Evolutionary conservation across 768 basidiomycete species (phyloP), one percentile per base, ranked within the genome.

Genomic region (Amanita subjunquillea): DNA sequence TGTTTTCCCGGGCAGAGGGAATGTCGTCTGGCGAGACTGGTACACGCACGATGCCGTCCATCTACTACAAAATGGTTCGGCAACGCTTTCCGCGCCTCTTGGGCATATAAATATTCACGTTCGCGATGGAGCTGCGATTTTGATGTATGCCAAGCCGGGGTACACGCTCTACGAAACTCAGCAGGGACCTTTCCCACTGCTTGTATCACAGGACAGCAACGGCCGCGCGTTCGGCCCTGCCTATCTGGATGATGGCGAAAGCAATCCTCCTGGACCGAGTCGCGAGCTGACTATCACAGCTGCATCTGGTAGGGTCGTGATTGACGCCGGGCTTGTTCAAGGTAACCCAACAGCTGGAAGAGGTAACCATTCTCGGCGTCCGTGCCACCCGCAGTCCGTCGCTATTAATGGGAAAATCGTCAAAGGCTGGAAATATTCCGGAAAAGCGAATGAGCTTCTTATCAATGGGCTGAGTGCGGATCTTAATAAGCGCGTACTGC

Each of bases 51-150:
- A 76, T 10, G 70, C 69, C 39, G 72, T 82, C 20, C 65, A 81
- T 20, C 65, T 71, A 15, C 62, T 65, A 1, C 36, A 65, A 2
- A 73, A 74, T 32, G 63, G 59, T 29, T 69, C 71, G 51, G 75
- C 73, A 0, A 79, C 78, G 4, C 69, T 88, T 44, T 60, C 68
- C n/a, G 83, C 84, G 2, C 85, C 86, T 3, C 77, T 90, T 2
- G 74, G n/a, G 15, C 81, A 87, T 60, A 88, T 90, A 65, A 83
- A 83, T 54, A 80, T 88, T 23, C 85, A 88, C 61, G 64, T 90
- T 53, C 78, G 87, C n/a, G 79, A 82, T 53, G 79, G 81, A 23
- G 73, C 83, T 15, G 79, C 79, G 29, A 63, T 90, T 9, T 74
- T 89, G 17, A 62, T 87, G 38, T 79, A 89, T 60, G 67, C 75